phyloP scores from a whole-genome alignment of 805 yeast genomes.

The Torulaspora franciscae region DNA sequence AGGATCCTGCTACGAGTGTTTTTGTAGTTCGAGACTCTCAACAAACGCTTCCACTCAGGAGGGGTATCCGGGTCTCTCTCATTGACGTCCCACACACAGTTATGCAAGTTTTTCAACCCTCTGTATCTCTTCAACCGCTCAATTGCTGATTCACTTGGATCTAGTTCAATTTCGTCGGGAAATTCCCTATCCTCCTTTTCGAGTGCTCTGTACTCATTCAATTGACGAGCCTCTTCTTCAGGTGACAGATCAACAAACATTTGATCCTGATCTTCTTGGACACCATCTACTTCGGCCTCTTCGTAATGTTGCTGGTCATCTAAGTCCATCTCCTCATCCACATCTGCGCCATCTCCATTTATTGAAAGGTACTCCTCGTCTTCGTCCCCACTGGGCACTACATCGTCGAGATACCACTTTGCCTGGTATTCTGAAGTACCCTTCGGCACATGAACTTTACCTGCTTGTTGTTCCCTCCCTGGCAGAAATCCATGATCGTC shows the following conservation, averaged over 20 bases:
- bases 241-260: constrained; percentile 67
- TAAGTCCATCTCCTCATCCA: constrained; percentile 31
- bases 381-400: constrained; percentile 33
- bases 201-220: constrained; percentile 57
- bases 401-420: constrained; percentile 69
- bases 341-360: constrained; percentile 28
- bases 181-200: constrained; percentile 85
- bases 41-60: constrained; percentile 65
- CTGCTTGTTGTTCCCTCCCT: constrained; percentile 26
- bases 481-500: constrained; percentile 41
- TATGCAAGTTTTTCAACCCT: constrained; percentile 77
- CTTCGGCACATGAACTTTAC: constrained; percentile 51
- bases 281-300: constrained; percentile 41
- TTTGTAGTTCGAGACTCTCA: constrained; percentile 70
- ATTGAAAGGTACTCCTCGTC: constrained; percentile 38
- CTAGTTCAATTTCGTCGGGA: constrained; percentile 91
- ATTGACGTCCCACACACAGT: constrained; percentile 82
- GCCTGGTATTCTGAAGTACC: constrained; percentile 80
- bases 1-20: constrained; percentile 64
- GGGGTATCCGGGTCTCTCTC: constrained; percentile 78
- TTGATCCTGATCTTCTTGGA: constrained; percentile 48
- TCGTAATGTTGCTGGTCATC: constrained; percentile 33
- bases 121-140: constrained; percentile 75
- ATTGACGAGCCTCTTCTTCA: constrained; percentile 80
- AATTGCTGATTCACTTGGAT: constrained; percentile 68